Base-by-base conservation (phyloP, 2,329 filamentous ascomycete genomes). In the Aspergillus tanneri region DNA sequence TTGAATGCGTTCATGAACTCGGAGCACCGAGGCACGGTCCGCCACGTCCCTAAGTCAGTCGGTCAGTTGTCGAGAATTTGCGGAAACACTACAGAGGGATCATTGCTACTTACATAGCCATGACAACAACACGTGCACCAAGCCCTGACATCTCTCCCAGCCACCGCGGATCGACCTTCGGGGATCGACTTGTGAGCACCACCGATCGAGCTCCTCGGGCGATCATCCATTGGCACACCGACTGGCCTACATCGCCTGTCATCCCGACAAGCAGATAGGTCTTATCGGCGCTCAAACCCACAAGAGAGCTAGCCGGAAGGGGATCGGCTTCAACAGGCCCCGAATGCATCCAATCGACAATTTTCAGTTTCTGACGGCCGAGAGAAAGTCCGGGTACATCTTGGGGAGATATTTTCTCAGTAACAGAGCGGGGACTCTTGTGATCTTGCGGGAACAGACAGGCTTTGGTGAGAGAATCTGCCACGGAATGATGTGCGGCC, bases 181-280 rank as follows among this genome's bases (percentile, higher is more conserved):
- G 64, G 7, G 45, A 52, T 6, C 64, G 55, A 40, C 61, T 63
- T 16, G 60, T 55, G 4, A 66, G 38, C 6, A 60, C 56, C 19
- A 68, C 27, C 30, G 49, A 27, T 5, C 53, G 37, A 4, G 62
- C 63, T 2, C 65, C 64, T 19, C 54, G 49, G 4, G 35, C 25
- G 16, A 63, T 49, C 63, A 68, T 64, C 58, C 56, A 68, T 8
- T 55, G 46, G 32, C 52, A 58, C 5, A 64, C 42, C 1, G 56
- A 61, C 4, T 39, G 43, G 9, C 61, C 63, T 10, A 65, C 44
- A 10, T 52, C 55, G 8, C 61, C 61, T 6, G 59, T 52, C 21
- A 63, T 42, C 16, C 62, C 63, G 9, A 59, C 49, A 5, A 67
- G 46, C 38, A 53, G 36, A 37, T 65, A 66, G 1, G 47, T 64